A percentile compares a stretch with the other conserved stretches of the same genome.
Evolutionary conservation across 1,284 basidiomycete species (phyloP).

Genomic region (Leccinum subrobustum): DNA sequence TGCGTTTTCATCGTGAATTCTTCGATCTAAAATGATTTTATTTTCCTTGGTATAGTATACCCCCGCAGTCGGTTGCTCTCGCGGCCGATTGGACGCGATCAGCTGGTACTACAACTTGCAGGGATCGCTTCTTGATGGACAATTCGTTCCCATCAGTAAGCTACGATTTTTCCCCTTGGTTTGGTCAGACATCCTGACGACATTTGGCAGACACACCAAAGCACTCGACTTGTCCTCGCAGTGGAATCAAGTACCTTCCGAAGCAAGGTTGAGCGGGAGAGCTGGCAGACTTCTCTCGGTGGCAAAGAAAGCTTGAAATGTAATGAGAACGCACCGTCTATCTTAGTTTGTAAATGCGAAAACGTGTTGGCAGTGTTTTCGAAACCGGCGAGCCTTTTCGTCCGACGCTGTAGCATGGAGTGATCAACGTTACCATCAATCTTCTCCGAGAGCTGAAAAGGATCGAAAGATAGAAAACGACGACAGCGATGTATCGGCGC

Average conservation of each 20-base stretch:
- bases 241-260: constrained; percentile 14
- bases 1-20: not conserved
- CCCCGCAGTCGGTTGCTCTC: constrained; percentile 58
- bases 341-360: not conserved
- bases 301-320: not conserved
- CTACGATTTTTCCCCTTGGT: not conserved
- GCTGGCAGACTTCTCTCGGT: not conserved
- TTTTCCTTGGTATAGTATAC: constrained; percentile 41
- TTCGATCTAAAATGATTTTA: not conserved
- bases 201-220: constrained; percentile 49
- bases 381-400: not conserved
- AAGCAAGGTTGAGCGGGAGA: constrained; percentile 9
- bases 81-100: constrained; percentile 48
- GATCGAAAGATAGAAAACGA: not conserved
- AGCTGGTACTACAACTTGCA: constrained; percentile 68
- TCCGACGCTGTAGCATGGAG: not conserved
- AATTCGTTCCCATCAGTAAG: constrained; percentile 59
- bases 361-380: not conserved
- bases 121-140: constrained; percentile 65
- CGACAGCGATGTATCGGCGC: not conserved
- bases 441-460: not conserved
- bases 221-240: constrained; percentile 15
- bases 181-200: not conserved
- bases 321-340: not conserved
- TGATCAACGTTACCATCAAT: no score